Base-by-base conservation (phyloP, 192 early-diverging fungal species). In the Backusella westeae region DNA sequence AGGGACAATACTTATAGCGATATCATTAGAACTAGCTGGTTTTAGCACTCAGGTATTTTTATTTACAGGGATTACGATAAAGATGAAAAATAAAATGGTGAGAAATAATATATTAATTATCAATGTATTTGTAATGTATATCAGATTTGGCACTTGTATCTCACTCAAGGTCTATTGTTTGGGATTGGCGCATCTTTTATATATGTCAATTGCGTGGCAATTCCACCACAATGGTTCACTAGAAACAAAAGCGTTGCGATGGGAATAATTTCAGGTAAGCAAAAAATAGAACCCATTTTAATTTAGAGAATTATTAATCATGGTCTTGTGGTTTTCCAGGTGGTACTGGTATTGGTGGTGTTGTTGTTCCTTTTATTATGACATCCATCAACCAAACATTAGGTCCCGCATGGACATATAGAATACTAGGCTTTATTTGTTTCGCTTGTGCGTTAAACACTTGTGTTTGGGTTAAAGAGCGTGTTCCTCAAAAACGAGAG, bases 301-400 rank as follows among this genome's bases (percentile, higher is more conserved):
- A 32, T 32, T 39, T 10, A 39, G 38, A 12, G 38, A 39, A 39
- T 39, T 39, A 10, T 12, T 39, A 39, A 39, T 39, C 38, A 39
- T 39, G 38, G 38, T 39, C 38, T 12, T 39, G 12, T 39, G 10
- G 10, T 39, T 39, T 12, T 39, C 38, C 38, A 39, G 38, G 90
- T 42, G 94, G 94, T 1, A 84, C 87, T 12, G 94, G 94, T 15
- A 77, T 93, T 68, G 94, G 94, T 59, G 93, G 93, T 0, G 78
- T 94, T 9, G 82, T 87, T 32, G 80, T 93, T 71, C 83, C 89
- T 0, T 86, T 87, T 23, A 80, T 93, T 34, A 85, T 85, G 72
- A 88, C 86, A 35, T 36, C 77, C 36, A 82, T 94, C 15, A 84
- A 94, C 26, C 79, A 82, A 38, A 73, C 36, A 7, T 53, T 91